Base-by-base conservation (phyloP, 805 yeast genomes). In the Saturnispora hagleri region DNA sequence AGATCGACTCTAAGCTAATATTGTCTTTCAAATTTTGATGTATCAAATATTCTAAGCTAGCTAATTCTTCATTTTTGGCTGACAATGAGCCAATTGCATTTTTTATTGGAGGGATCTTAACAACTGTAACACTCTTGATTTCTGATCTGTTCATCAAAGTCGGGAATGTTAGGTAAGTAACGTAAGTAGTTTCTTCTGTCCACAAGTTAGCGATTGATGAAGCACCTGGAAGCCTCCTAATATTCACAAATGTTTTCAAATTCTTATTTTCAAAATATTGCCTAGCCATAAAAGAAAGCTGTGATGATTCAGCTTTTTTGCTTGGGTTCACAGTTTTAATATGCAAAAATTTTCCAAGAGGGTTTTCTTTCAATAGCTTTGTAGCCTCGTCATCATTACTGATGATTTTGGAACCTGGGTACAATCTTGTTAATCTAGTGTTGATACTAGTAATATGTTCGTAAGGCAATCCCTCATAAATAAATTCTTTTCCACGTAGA, bases 171-270 rank as follows among this genome's bases (percentile, higher is more conserved):
- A 84, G 75, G 46, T 65, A 71, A 0, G 96, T 86, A 56, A 81
- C 87, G 69, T 81, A 89, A 1, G 86, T 82, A 8, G 85, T 78
- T 67, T 89, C 95, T 62, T 89, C 95, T 18, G 90, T 88, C 96
- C 96, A 89, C 59, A 89, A 70, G 60, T 88, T 89, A 50, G 79
- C 75, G 8, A 86, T 82, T 10, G 84, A 75, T 0, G 81, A 77
- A 1, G 86, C 77, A 4, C 91, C 90, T 1, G 91, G 88, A 49
- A 88, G 67, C 59, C 85, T 80, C 65, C 85, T 77, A 47, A 84
- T 75, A 38, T 81, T 79, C 4, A 86, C 77, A 69, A 89, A 89
- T 54, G 77, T 76, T 58, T 79, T 77, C 68, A 88, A 69, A 60
- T 86, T 79, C 67, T 82, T 82, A 66, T 87, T 83, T 58, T 86